Evolutionary conservation across 345 rosid species (phyloP).

Genomic region (Hevea brasiliensis): DNA sequence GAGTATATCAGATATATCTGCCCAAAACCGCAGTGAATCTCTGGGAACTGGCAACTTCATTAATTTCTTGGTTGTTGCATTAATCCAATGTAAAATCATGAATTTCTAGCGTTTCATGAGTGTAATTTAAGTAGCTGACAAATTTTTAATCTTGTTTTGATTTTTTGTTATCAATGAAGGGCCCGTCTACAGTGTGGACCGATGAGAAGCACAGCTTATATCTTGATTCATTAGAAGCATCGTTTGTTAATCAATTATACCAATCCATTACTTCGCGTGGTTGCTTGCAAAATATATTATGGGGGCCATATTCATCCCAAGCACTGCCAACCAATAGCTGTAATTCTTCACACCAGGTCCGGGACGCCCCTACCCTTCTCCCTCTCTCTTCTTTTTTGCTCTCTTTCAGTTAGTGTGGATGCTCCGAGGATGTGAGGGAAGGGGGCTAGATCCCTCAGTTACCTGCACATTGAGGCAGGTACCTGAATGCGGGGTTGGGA

Average conservation of each 20-base stretch:
- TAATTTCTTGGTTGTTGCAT: not conserved
- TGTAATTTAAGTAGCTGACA: not conserved
- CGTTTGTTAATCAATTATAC: slow-evolving; percentile 65
- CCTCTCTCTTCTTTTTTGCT: too few species aligned
- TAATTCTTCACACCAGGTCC: slow-evolving; percentile 48
- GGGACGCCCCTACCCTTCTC: not conserved
- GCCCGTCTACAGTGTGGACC: slow-evolving; percentile 55
- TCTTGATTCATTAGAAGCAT: slow-evolving; percentile 58
- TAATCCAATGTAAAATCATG: not conserved
- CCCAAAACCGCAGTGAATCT: not conserved
- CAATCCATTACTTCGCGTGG: slow-evolving; percentile 30
- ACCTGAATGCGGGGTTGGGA: not conserved
- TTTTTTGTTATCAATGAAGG: slow-evolving; percentile 35
- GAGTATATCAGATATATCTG: not conserved
- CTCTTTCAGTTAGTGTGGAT: not conserved
- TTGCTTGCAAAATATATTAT: slow-evolving; percentile 18
- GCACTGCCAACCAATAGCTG: slow-evolving; percentile 21
- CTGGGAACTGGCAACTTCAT: not conserved
- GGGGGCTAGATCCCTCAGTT: not conserved
- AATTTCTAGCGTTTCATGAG: not conserved
- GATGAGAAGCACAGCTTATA: slow-evolving; percentile 67
- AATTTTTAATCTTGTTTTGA: not conserved
- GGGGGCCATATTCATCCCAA: slow-evolving; percentile 24
- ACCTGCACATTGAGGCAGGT: not conserved
- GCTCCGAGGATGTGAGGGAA: not conserved